Conservation (phyloP, 2,329 filamentous ascomycete genomes). For the Aureobasidium uvarum region DNA sequence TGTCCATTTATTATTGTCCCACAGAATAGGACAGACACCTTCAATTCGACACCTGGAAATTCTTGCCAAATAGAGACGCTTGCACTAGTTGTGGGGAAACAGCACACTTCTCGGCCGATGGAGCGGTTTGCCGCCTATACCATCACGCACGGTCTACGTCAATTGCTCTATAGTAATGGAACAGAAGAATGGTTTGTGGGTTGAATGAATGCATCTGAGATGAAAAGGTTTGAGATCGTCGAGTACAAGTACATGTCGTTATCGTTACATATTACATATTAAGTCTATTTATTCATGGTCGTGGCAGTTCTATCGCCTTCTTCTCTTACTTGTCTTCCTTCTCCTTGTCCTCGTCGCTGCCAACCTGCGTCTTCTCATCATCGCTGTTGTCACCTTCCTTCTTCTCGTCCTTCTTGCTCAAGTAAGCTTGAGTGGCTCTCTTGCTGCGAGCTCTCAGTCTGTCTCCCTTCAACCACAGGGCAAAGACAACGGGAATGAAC, state of each 20-base stretch:
- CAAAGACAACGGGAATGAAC: conserved; percentile 22
- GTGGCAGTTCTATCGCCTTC: not conserved
- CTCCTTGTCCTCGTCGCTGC: conserved; percentile 18
- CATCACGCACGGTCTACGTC: not conserved
- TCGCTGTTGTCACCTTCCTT: conserved; percentile 15
- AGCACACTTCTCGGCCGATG: not conserved
- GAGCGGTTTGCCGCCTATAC: not conserved
- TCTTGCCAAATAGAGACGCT: not conserved
- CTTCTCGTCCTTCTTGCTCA: conserved; percentile 6
- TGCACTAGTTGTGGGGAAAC: not conserved
- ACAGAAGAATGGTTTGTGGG: not conserved
- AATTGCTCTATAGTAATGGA: too few species aligned
- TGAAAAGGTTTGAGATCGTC: too few species aligned
- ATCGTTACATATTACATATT: conserved; percentile 18
- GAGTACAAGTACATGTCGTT: conserved; percentile 12
- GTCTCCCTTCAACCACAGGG: conserved; percentile 23
- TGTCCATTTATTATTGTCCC: not conserved
- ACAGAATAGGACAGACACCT: too few species aligned
- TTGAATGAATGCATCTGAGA: not conserved
- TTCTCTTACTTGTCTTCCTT: not conserved
- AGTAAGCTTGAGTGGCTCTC: conserved; percentile 1
- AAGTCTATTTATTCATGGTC: conserved; percentile 3
- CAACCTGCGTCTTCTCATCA: conserved; percentile 11
- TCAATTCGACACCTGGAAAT: not conserved
- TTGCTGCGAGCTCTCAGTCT: conserved; percentile 17